Conservation (phyloP, 306 rosid genomes). For the Prunus campanulata region DNA sequence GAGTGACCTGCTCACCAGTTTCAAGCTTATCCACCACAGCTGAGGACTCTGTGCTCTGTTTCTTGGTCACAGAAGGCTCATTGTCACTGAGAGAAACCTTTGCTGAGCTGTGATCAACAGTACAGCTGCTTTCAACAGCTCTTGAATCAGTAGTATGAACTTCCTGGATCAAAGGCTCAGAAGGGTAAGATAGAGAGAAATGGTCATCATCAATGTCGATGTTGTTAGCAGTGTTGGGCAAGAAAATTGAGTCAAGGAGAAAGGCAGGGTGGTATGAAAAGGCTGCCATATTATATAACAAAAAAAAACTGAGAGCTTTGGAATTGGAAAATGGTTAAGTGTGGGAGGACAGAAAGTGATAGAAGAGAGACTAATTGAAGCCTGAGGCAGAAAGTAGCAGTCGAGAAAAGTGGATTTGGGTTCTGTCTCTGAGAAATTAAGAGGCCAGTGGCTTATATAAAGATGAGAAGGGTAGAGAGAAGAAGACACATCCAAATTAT, state of each 20-base stretch:
- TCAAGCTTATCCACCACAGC: slow-evolving; percentile 66
- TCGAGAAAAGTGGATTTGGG: slow-evolving; percentile 31
- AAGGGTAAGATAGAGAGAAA: slow-evolving; percentile 17
- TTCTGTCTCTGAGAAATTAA: slow-evolving; percentile 37
- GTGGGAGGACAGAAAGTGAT: slow-evolving; percentile 39
- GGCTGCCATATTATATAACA: slow-evolving; percentile 61
- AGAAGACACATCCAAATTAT: not conserved
- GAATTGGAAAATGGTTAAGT: not conserved
- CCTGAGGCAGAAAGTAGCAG: slow-evolving; percentile 17
- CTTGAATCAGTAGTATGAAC: slow-evolving; percentile 12
- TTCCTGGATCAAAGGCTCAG: slow-evolving; percentile 17
- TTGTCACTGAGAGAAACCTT: slow-evolving; percentile 40
- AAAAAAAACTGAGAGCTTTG: not conserved
- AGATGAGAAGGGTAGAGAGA: slow-evolving; percentile 12
- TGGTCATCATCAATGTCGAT: slow-evolving; percentile 12
- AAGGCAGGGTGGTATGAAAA: slow-evolving; percentile 47
- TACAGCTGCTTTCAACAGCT: slow-evolving; percentile 39
- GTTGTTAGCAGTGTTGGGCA: slow-evolving; percentile 8
- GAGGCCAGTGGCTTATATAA: slow-evolving; percentile 44
- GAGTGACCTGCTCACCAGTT: slow-evolving; percentile 63
- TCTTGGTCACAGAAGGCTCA: slow-evolving; percentile 49
- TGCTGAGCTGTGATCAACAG: slow-evolving; percentile 39
- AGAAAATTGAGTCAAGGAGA: slow-evolving; percentile 47
- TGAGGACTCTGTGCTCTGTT: slow-evolving; percentile 57
- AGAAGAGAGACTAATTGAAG: slow-evolving; percentile 12